Conservation (phyloP, 495 filamentous ascomycete species). For the Talaromyces proteolyticus region DNA sequence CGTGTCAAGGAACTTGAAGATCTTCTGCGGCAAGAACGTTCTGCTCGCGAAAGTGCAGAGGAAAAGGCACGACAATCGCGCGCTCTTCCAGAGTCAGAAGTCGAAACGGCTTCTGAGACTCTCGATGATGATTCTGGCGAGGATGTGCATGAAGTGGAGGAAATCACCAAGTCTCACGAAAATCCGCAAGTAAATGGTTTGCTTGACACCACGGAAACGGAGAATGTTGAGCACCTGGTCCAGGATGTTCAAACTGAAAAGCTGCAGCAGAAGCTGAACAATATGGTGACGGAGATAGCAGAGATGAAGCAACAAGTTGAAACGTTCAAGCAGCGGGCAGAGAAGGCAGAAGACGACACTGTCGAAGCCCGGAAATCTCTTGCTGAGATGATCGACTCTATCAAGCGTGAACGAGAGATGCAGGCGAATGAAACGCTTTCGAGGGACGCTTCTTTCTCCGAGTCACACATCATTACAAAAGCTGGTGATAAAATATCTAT, state of each 20-base stretch:
- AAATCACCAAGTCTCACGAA: constrained; percentile 6
- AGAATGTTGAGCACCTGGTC: constrained; percentile 19
- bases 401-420: constrained; percentile 55
- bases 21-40: constrained; percentile 69
- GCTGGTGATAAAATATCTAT: constrained; percentile 12
- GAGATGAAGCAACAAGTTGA: constrained; percentile 77
- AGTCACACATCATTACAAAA: constrained; percentile 10
- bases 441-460: background rate
- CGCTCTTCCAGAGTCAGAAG: constrained; percentile 13
- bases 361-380: constrained; percentile 63
- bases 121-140: constrained; percentile 20
- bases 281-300: constrained; percentile 77
- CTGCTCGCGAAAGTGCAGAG: constrained; percentile 78
- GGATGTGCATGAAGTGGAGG: constrained; percentile 1
- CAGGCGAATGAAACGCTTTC: constrained; percentile 4
- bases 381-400: constrained; percentile 81
- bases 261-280: constrained; percentile 70
- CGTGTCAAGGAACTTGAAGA: constrained; percentile 78
- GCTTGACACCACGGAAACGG: constrained; percentile 23
- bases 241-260: constrained; percentile 23
- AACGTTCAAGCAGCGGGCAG: constrained; percentile 66
- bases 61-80: constrained; percentile 54
- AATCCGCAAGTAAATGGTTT: constrained; percentile 4
- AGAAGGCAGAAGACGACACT: constrained; percentile 72
- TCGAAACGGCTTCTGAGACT: constrained; percentile 28